Evolutionary conservation across 768 basidiomycete genomes (phyloP), one percentile per base, ranked within the genome.

Genomic region (Psilocybe sp.): DNA sequence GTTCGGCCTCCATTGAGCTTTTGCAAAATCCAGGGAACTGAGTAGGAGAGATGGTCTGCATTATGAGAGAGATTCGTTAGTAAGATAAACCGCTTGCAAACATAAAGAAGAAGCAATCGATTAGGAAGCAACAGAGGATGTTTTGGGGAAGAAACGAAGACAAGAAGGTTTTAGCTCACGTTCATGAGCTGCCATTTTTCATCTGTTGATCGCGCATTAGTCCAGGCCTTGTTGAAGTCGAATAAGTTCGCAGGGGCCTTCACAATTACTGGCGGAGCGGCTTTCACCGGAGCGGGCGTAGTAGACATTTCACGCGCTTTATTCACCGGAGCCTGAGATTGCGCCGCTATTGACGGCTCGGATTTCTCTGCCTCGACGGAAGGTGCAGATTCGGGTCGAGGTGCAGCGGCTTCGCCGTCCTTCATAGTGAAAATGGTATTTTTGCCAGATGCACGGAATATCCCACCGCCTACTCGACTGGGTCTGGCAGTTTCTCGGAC

Each of bases 361-460:
- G 13, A 18, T 35, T 33, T 36, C 16, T 33, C 35, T 28, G 13
- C 32, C 13, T 34, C 23, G 8, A n/a, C 37, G 34, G 45, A 9
- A 19, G n/a, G 10, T 16, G 23, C 18, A 9, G 23, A 38, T 41
- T 15, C 23, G 33, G 45, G 44, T 39, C 45, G 3, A 44, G 31
- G 28, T 4, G 16, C 41, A 5, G 28, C 20, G 14, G 41, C 5
- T 2, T 46, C 42, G 14, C 51, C 47, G 39, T 61, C 60, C 44
- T 70, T 57, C 15, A 65, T 69, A 13, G 73, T 60, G 52, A 90
- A 78, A 9, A 89, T 64, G 1, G 78, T 84, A 39, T 76, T 79
- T 14, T 78, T 69, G 1, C 89, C 89, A 11, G 80, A 75, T 2
- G 74, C 67, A 20, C 82, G 78, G 68, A 92, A 88, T 44, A 92